Evolutionary conservation across 2,329 filamentous ascomycete species (phyloP).

Genomic region (Exophiala aquamarina): DNA sequence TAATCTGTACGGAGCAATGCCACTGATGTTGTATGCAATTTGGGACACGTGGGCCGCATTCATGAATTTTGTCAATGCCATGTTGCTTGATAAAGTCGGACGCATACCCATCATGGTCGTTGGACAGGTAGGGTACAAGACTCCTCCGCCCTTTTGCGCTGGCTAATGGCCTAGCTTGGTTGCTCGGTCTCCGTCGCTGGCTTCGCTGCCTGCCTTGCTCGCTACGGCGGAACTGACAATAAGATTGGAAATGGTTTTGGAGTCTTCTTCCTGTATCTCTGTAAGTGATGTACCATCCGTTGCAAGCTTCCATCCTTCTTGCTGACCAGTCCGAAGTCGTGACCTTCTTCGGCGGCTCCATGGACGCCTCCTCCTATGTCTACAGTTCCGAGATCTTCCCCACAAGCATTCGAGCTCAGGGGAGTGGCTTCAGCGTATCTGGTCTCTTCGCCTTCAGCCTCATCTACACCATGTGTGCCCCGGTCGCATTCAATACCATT

Average conservation of each 20-base stretch:
- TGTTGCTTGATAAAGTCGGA: slow-evolving; percentile 17
- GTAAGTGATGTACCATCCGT: too few relatives aligned
- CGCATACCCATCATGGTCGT: slow-evolving; percentile 2
- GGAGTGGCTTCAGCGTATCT: slow-evolving; percentile 6
- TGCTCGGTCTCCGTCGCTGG: not conserved
- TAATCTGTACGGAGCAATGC: slow-evolving; percentile 23
- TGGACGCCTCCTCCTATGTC: slow-evolving; percentile 9
- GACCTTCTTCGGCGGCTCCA: slow-evolving; percentile 37
- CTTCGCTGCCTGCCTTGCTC: not conserved
- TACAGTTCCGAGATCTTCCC: slow-evolving; percentile 16
- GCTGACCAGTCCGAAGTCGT: too few relatives aligned
- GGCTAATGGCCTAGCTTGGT: not conserved
- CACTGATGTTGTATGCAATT: not conserved
- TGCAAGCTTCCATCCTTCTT: too few relatives aligned
- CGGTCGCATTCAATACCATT: slow-evolving; percentile 32
- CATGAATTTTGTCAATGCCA: slow-evolving; percentile 14
- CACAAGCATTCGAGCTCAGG: slow-evolving; percentile 12
- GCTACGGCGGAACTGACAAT: not conserved
- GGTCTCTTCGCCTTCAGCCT: slow-evolving; percentile 17
- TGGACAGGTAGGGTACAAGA: slow-evolving; percentile 3
- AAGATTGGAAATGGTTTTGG: slow-evolving; percentile 16
- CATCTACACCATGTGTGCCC: slow-evolving; percentile 15
- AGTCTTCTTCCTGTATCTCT: slow-evolving; percentile 42
- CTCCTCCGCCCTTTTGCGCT: too few relatives aligned
- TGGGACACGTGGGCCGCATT: not conserved